These are phyloP conservation scores for Ceratobasidium sp. DNA, from an alignment of 1,284 basidiomycete species.

Conservation along the genomic window DNA sequence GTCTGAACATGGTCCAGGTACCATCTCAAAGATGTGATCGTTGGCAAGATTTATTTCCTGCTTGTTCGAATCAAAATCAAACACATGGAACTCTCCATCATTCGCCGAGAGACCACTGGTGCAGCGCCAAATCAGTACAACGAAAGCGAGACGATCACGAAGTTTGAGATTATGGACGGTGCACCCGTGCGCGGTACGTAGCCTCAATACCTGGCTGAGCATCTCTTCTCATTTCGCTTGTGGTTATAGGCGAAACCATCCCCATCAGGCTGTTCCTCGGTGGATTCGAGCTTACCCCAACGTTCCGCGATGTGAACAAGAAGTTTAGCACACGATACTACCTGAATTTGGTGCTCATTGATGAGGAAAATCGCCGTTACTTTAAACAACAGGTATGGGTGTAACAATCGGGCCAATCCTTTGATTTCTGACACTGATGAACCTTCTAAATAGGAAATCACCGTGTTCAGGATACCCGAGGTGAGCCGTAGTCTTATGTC, in stretches of 20 bases:
- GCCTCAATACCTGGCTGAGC: background rate
- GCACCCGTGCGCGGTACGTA: slow-evolving; percentile 86
- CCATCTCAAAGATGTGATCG: slow-evolving; percentile 98
- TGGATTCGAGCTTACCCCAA: slow-evolving; percentile 97
- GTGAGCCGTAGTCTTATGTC: slow-evolving; percentile 47
- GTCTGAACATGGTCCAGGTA: slow-evolving; percentile 67
- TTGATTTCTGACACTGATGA: slow-evolving; percentile 21
- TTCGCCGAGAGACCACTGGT: slow-evolving; percentile 96
- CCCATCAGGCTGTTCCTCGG: slow-evolving; percentile 98
- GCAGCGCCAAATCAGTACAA: slow-evolving; percentile 98
- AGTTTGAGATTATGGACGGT: slow-evolving; percentile 99
- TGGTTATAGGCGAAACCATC: slow-evolving; percentile 86
- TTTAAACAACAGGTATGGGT: slow-evolving; percentile 85
- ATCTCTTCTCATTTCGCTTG: slow-evolving; percentile 22
- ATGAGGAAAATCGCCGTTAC: slow-evolving; percentile 96
- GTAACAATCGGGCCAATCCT: background rate
- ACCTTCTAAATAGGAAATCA: slow-evolving; percentile 54
- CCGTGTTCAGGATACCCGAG: slow-evolving; percentile 58
- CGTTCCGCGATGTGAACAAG: slow-evolving; percentile 99
- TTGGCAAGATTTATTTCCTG: slow-evolving; percentile 99
- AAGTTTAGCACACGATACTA: slow-evolving; percentile 98
- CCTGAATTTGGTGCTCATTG: slow-evolving; percentile 94
- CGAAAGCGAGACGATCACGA: slow-evolving; percentile 98
- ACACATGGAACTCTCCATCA: slow-evolving; percentile 99
- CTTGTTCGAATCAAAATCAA: slow-evolving; percentile 99